These are phyloP conservation scores for Tylopilus sp. DNA, from an alignment of 1,284 basidiomycete genomes.

Conservation along the genomic window DNA sequence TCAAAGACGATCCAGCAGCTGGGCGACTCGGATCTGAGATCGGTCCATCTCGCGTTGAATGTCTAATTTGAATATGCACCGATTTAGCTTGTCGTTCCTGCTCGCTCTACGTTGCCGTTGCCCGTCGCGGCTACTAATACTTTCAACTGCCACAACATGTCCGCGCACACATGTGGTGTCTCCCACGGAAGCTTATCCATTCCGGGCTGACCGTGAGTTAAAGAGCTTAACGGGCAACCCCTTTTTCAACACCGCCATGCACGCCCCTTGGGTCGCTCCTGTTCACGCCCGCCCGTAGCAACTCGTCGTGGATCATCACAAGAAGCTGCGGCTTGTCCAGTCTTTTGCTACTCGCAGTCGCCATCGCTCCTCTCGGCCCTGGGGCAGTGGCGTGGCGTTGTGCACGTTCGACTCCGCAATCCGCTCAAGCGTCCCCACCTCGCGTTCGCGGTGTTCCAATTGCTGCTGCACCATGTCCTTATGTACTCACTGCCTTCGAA, in stretches of 20 bases:
- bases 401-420: slow-evolving; percentile 14
- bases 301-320: slow-evolving; percentile 24
- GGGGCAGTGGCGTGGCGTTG: slow-evolving; percentile 11
- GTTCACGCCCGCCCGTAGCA: slow-evolving; percentile 12
- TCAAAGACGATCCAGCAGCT: slow-evolving; percentile 49
- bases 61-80: slow-evolving; percentile 38
- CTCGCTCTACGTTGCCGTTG: slow-evolving; percentile 41
- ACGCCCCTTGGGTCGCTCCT: slow-evolving; percentile 11
- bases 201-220: slow-evolving; percentile 33
- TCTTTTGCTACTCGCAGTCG: slow-evolving; percentile 9
- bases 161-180: slow-evolving; percentile 34
- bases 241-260: slow-evolving; percentile 24
- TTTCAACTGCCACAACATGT: slow-evolving; percentile 29
- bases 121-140: slow-evolving; percentile 33
- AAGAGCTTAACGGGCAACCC: slow-evolving; percentile 37
- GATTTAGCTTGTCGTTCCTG: slow-evolving; percentile 41
- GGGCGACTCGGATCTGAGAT: slow-evolving; percentile 37
- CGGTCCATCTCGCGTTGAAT: slow-evolving; percentile 40
- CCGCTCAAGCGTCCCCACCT: slow-evolving; percentile 4
- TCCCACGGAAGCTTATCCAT: slow-evolving; percentile 37
- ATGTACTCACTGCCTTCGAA: slow-evolving; percentile 29
- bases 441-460: slow-evolving; percentile 20
- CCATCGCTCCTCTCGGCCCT: slow-evolving; percentile 9
- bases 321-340: slow-evolving; percentile 22
- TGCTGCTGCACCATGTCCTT: slow-evolving; percentile 16